A percentile compares a stretch with the other conserved stretches of the same genome.
phyloP scores from a whole-genome alignment of 306 rosid genomes.

The Datisca glomerata region DNA sequence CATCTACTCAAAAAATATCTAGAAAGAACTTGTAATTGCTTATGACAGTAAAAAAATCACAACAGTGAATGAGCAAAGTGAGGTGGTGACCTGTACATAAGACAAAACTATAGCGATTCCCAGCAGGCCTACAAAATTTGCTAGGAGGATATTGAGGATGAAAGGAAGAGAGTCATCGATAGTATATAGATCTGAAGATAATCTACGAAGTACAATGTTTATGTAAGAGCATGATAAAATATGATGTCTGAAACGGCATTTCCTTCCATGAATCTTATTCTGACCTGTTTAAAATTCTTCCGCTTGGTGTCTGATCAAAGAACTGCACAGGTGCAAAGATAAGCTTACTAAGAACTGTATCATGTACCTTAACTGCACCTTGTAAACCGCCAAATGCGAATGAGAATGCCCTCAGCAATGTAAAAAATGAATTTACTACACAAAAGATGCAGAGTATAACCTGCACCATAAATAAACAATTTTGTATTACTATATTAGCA shows the following conservation, averaged over 20 bases:
- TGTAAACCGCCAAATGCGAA: slow-evolving; percentile 90
- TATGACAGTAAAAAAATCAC: background rate
- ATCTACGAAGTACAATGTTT: slow-evolving; percentile 37
- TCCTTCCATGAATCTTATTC: slow-evolving; percentile 17
- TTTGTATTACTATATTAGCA: too few relatives aligned
- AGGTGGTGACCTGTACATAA: slow-evolving; percentile 61
- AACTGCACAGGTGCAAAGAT: slow-evolving; percentile 76
- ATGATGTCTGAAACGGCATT: too few relatives aligned
- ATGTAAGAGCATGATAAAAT: slow-evolving; percentile 6
- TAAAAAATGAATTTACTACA: slow-evolving; percentile 62
- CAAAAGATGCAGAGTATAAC: slow-evolving; percentile 70
- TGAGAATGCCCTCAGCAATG: slow-evolving; percentile 89
- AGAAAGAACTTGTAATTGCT: slow-evolving; percentile 5
- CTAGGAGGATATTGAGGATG: slow-evolving; percentile 86
- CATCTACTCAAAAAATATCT: slow-evolving; percentile 8
- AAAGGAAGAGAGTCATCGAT: slow-evolving; percentile 97
- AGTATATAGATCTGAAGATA: slow-evolving; percentile 92
- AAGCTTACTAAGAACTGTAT: slow-evolving; percentile 49
- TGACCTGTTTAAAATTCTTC: slow-evolving; percentile 91
- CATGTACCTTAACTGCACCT: slow-evolving; percentile 84
- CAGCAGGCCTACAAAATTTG: slow-evolving; percentile 81
- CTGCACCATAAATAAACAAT: slow-evolving; percentile 37
- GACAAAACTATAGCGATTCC: slow-evolving; percentile 81
- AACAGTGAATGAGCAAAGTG: slow-evolving; percentile 6
- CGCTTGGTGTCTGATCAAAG: slow-evolving; percentile 82